These are phyloP conservation scores for Globisporangium alternatum DNA, from an alignment of 352 stramenopile species.

Conservation along the genomic window DNA sequence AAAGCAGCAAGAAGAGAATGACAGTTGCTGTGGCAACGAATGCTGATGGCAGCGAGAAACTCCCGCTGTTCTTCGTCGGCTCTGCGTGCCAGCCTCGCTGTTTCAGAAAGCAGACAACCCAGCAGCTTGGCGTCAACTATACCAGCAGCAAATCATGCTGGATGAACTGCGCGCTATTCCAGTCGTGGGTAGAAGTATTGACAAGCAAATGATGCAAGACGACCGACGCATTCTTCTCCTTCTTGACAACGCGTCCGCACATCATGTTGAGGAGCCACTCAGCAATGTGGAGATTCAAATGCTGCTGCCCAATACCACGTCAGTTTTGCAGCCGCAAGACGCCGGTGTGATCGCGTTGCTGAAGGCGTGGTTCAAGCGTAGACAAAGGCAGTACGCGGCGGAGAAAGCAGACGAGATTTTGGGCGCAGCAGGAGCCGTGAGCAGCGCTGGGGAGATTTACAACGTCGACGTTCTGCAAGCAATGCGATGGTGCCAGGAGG, in stretches of 20 bases:
- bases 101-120: too few relatives aligned
- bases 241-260: conserved; percentile 1
- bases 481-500: conserved; percentile 1
- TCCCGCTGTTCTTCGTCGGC: conserved; percentile 3
- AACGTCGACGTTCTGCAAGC: conserved; percentile 1
- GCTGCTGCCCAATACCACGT: conserved; percentile 1
- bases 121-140: conserved; percentile 14
- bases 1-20: too few relatives aligned
- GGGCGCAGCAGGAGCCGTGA: background rate
- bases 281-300: conserved; percentile 10
- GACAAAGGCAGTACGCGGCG: background rate
- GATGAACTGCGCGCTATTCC: conserved; percentile 14
- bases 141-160: conserved; percentile 6
- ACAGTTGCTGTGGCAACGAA: background rate
- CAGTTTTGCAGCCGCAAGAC: conserved; percentile 1
- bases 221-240: conserved; percentile 1
- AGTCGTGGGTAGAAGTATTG: conserved; percentile 4
- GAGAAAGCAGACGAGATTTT: background rate
- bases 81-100: background rate
- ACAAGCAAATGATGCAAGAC: background rate
- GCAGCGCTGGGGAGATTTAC: background rate
- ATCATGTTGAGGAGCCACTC: conserved; percentile 2
- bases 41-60: conserved; percentile 10
- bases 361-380: conserved; percentile 3
- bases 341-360: background rate